Evolutionary conservation across 345 rosid species (phyloP).

Genomic region (Mallotus nudiflorus): DNA sequence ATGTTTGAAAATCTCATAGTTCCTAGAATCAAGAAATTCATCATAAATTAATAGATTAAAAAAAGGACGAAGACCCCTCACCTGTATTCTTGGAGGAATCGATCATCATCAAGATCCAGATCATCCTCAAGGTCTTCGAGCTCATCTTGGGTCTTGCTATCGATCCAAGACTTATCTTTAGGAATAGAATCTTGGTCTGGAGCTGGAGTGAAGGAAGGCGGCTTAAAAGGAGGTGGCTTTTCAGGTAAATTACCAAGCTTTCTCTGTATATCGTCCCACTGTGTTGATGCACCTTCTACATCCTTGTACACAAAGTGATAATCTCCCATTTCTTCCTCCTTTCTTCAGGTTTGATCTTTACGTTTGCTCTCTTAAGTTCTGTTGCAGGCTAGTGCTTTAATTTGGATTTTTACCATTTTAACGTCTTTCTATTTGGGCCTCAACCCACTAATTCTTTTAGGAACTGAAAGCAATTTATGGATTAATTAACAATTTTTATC

Average conservation of each 20-base stretch:
- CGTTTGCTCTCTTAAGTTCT: not conserved
- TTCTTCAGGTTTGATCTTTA: not conserved
- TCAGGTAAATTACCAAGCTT: constrained; percentile 87
- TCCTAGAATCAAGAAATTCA: not conserved
- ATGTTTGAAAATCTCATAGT: too few relatives aligned
- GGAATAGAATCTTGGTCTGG: constrained; percentile 63
- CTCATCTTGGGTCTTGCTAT: constrained; percentile 70
- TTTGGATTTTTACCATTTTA: too few relatives aligned
- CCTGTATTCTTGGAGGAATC: constrained; percentile 94
- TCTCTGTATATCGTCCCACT: constrained; percentile 98
- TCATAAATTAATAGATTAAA: not conserved
- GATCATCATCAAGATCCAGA: constrained; percentile 86
- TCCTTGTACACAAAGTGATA: constrained; percentile 96
- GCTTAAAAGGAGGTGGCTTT: constrained; percentile 87
- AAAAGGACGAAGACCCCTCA: constrained; percentile 7
- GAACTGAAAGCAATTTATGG: too few relatives aligned
- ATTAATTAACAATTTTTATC: too few relatives aligned
- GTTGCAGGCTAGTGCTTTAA: too few relatives aligned
- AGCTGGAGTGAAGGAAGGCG: constrained; percentile 71
- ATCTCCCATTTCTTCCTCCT: constrained; percentile 59
- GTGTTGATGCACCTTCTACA: constrained; percentile 92
- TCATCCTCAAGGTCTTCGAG: constrained; percentile 86
- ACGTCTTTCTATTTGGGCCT: too few relatives aligned
- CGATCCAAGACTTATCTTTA: constrained; percentile 79
- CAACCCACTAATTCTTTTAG: too few relatives aligned